Percentiles rank a stretch among this genome's conserved stretches.
phyloP scores from a whole-genome alignment of 116 monocot species.

The Dioscorea cayenensis region DNA sequence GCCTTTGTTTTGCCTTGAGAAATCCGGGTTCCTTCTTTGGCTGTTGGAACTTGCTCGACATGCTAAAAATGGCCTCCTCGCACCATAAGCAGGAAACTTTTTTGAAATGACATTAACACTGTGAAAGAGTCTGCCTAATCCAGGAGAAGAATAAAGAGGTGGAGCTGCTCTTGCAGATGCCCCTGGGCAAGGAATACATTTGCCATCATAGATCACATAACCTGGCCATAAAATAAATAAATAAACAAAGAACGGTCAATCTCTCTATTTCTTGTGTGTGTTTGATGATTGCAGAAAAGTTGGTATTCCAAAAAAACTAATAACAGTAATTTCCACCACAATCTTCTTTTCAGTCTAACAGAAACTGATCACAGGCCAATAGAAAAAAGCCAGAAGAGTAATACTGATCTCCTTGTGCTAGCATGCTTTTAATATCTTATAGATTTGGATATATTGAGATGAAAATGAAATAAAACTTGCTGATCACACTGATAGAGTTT shows the following conservation, averaged over 20 bases:
- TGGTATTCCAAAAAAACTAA: neutral
- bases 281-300: neutral
- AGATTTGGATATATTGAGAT: no score
- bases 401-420: no score
- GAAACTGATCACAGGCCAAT: neutral
- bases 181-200: conserved; percentile 13
- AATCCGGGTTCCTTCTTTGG: conserved; percentile 59
- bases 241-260: neutral
- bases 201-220: conserved; percentile 20
- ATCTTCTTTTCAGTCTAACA: neutral
- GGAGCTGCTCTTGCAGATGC: conserved; percentile 20
- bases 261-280: neutral
- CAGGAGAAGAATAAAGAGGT: conserved; percentile 10
- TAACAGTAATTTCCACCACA: neutral
- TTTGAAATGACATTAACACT: conserved; percentile 13
- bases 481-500: no score
- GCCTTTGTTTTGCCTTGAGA: conserved; percentile 55
- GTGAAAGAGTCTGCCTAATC: conserved; percentile 8
- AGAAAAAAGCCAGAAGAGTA: neutral
- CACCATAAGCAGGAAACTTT: conserved; percentile 6
- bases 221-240: conserved; percentile 15
- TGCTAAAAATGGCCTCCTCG: conserved; percentile 12
- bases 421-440: no score
- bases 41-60: conserved; percentile 37
- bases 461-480: no score